These are phyloP conservation scores for Massarina eburnea DNA, from an alignment of 2,329 filamentous ascomycete genomes.

Conservation along the genomic window DNA sequence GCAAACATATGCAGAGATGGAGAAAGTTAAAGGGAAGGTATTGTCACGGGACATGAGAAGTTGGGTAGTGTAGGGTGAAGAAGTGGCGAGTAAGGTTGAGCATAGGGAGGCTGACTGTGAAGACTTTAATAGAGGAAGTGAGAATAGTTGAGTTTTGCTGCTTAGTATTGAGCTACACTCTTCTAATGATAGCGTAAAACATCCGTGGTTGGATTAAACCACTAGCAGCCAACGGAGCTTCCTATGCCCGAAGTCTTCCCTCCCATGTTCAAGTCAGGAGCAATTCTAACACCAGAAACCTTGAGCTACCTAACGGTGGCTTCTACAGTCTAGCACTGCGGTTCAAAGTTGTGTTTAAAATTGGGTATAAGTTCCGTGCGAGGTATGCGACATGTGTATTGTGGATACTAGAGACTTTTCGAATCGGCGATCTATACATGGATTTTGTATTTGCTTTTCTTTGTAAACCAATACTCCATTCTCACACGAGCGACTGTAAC, in stretches of 20 bases:
- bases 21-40: slow-evolving; percentile 54
- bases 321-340: background rate
- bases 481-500: too few species aligned
- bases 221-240: background rate
- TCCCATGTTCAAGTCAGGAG: background rate
- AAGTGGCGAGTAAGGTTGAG: slow-evolving; percentile 56
- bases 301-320: background rate
- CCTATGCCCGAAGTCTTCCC: background rate
- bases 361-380: too few species aligned
- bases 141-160: slow-evolving; percentile 59
- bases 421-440: too few species aligned
- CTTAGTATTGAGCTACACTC: slow-evolving; percentile 59
- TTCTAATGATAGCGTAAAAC: background rate
- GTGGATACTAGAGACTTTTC: too few species aligned
- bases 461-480: too few species aligned
- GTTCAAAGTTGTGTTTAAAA: too few species aligned
- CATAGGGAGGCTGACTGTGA: slow-evolving; percentile 60
- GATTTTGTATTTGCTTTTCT: too few species aligned
- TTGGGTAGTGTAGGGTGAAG: slow-evolving; percentile 55
- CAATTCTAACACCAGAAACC: background rate
- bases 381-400: too few species aligned
- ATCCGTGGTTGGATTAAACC: too few species aligned
- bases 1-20: too few species aligned
- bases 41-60: slow-evolving; percentile 63
- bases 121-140: slow-evolving; percentile 57